Evolutionary conservation across 495 filamentous ascomycete genomes (phyloP).

Genomic region (Penicillium salamii): DNA sequence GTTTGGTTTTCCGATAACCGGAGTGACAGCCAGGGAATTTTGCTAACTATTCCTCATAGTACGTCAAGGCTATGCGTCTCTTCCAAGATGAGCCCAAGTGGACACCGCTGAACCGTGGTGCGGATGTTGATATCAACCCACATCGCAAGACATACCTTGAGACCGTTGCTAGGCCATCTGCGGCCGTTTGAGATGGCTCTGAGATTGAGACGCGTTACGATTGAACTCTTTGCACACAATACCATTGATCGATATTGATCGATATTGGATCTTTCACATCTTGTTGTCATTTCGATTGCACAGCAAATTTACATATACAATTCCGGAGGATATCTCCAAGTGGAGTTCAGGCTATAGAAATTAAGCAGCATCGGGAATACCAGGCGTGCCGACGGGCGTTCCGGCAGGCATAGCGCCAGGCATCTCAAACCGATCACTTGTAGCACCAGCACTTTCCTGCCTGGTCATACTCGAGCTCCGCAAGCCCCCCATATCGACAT

Average conservation of each 20-base stretch:
- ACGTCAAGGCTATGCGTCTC: slow-evolving; percentile 91
- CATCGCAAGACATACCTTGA: slow-evolving; percentile 74
- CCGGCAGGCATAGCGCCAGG: slow-evolving; percentile 31
- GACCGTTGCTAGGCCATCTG: slow-evolving; percentile 21
- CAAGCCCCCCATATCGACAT: slow-evolving; percentile 35
- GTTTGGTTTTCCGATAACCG: slow-evolving; percentile 33
- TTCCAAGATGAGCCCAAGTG: slow-evolving; percentile 99
- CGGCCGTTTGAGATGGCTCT: slow-evolving; percentile 22
- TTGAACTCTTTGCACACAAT: slow-evolving; percentile 10
- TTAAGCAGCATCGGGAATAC: not conserved
- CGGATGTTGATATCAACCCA: slow-evolving; percentile 73
- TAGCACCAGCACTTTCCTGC: slow-evolving; percentile 29
- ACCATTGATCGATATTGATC: slow-evolving; percentile 1
- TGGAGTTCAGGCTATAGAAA: not conserved
- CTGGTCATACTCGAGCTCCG: slow-evolving; percentile 36
- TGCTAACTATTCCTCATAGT: slow-evolving; percentile 51
- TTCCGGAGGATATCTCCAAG: too few relatives aligned
- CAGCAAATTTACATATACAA: not conserved
- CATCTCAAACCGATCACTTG: slow-evolving; percentile 35
- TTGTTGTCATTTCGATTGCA: not conserved
- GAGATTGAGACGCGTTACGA: slow-evolving; percentile 19
- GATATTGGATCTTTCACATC: not conserved
- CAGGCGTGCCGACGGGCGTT: slow-evolving; percentile 6
- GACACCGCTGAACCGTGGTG: slow-evolving; percentile 85
- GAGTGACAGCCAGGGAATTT: too few relatives aligned